Conservation (phyloP, 352 stramenopile genomes). For the Nannochloropsis limnetica region DNA sequence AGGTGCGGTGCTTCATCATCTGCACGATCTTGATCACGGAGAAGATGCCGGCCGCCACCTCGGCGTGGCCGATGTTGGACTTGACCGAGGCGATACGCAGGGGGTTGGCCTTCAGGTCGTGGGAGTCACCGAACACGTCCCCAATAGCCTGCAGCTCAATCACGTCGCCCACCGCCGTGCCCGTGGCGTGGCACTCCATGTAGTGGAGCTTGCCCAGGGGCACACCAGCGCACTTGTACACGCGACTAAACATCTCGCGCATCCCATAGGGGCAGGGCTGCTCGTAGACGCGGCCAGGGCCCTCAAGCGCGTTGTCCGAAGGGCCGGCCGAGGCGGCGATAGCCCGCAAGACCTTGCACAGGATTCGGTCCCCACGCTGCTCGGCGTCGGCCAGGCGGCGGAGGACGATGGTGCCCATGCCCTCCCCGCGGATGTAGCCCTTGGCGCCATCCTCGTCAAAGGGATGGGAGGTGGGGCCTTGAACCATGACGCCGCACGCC, state of each 20-base stretch:
- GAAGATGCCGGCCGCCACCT: constrained; percentile 29
- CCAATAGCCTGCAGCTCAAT: constrained; percentile 23
- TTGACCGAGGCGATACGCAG: constrained; percentile 14
- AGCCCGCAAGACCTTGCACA: constrained; percentile 34
- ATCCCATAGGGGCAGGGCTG: constrained; percentile 19
- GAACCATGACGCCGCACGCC: constrained; percentile 9
- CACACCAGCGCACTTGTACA: constrained; percentile 17
- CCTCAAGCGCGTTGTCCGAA: constrained; percentile 3
- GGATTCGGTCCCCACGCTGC: constrained; percentile 38
- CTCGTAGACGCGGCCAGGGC: constrained; percentile 25
- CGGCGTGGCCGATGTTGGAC: constrained; percentile 15
- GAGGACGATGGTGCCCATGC: constrained; percentile 53
- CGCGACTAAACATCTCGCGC: constrained; percentile 31
- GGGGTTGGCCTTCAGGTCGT: neutral
- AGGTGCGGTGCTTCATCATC: constrained; percentile 24
- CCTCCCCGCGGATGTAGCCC: constrained; percentile 56
- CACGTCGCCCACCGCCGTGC: constrained; percentile 23
- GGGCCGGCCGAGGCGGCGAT: neutral
- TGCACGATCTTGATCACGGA: constrained; percentile 30
- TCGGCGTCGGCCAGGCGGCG: constrained; percentile 40
- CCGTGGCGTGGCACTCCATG: constrained; percentile 32
- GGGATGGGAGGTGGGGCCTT: neutral
- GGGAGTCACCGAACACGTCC: constrained; percentile 7
- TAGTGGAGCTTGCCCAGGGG: constrained; percentile 13
- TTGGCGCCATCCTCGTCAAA: constrained; percentile 45